Evolutionary conservation across 2,329 filamentous ascomycete species (phyloP), one percentile per base, ranked within the genome.

Genomic region (Calonectria hongkongensis): DNA sequence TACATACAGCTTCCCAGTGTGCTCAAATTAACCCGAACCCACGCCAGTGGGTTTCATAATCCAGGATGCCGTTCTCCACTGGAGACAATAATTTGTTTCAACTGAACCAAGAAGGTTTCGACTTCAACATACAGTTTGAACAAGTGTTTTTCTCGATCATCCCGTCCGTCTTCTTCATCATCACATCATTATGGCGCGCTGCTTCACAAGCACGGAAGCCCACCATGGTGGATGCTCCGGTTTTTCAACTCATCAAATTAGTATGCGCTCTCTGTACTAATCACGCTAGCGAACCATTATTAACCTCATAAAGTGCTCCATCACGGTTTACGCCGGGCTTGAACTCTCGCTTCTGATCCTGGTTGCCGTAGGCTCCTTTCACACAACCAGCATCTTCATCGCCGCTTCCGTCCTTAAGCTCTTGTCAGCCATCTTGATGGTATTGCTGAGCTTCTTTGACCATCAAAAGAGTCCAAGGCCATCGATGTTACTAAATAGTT

Each of bases 401-500:
- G 68, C 62, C 9, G 45, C 60, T 15, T 58, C 68, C 16, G 68
- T 60, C 25, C 62, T 70, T 5, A 70, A 70, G 25, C 68, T 70
- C 6, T 25, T 71, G 8, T 56, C 62, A 2, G 62, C 68, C 30
- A 15, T 71, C 15, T n/a, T 68, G 33, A 68, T 68, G 54, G 33
- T 68, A 8, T 39, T 41, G 2, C 28, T 71, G 28, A 63, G 54
- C 10, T 68, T 60, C 28, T 41, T 71, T 18, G 73, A 74, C 21
- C 84, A 86, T 70, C 75, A 73, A 76, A 84, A 75, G 30, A 81
- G 83, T 8, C 78, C 81, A 0, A 81, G 85, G 3, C 86, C 86
- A 0, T 88, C 86, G 0, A 78, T 84, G 1, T 69, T 88, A 1
- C 76, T 88, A 9, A 83, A 79, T 27, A 73, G 77, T 21, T 88